A percentile compares a stretch with the other conserved stretches of the same genome.
Conservation (phyloP, 139 green algal species). For the Astrephomene gubernaculifera region DNA sequence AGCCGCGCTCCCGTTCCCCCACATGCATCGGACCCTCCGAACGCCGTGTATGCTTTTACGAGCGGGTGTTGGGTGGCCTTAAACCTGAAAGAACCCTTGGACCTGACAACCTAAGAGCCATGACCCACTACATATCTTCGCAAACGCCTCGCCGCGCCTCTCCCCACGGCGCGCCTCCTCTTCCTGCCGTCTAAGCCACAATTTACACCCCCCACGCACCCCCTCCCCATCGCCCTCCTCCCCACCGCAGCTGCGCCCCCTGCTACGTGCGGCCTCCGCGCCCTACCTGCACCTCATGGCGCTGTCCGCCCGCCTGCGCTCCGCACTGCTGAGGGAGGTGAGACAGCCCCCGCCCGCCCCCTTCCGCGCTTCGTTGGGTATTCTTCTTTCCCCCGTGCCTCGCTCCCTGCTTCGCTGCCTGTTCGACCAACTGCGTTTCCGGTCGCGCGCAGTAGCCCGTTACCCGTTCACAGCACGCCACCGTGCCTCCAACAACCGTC, state of each 20-base stretch:
- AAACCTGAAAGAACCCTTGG: background rate
- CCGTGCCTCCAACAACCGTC: too few species aligned
- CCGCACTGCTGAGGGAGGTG: background rate
- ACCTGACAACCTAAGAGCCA: background rate
- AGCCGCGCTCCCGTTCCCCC: too few species aligned
- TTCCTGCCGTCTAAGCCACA: background rate
- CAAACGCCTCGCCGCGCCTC: too few species aligned
- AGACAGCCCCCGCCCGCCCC: background rate
- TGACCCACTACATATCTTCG: background rate
- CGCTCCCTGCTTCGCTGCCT: background rate
- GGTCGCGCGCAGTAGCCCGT: background rate
- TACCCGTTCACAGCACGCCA: background rate
- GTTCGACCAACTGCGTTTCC: background rate
- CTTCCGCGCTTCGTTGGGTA: background rate
- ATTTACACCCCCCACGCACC: background rate
- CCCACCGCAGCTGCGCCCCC: background rate
- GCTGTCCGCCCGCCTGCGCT: background rate
- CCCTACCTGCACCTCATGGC: conserved; percentile 7
- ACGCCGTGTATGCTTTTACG: background rate
- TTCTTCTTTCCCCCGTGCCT: background rate
- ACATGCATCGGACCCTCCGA: too few species aligned
- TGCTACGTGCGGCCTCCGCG: background rate
- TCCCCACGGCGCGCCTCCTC: background rate
- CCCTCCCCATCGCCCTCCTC: background rate
- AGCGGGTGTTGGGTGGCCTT: background rate